phyloP scores from a whole-genome alignment of 2,329 filamentous ascomycete species.

The Leptographium procerum region DNA sequence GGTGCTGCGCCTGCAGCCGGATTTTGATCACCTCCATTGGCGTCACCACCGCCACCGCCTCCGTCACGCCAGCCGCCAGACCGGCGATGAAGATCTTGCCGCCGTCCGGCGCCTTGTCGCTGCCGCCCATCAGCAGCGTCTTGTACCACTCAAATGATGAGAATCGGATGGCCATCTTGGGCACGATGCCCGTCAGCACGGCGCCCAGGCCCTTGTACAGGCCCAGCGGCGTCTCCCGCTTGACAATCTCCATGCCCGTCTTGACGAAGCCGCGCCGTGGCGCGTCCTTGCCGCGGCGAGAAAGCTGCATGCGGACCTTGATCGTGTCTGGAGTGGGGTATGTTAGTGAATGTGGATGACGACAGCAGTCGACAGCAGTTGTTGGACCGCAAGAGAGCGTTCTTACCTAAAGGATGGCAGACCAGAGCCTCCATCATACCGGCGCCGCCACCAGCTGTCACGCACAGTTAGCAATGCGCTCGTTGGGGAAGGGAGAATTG shows the following conservation, averaged over 20 bases:
- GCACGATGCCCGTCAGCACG: constrained; percentile 89
- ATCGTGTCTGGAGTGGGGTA: constrained; percentile 59
- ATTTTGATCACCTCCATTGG: constrained; percentile 99
- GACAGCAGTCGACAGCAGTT: no score
- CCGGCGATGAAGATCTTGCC: constrained; percentile 66
- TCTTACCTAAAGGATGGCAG: constrained; percentile 81
- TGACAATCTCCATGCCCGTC: constrained; percentile 78
- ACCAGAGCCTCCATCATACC: constrained; percentile 98
- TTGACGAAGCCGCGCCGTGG: constrained; percentile 78
- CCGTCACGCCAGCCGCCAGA: constrained; percentile 84
- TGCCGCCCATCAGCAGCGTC: constrained; percentile 61
- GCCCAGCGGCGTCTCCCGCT: constrained; percentile 80
- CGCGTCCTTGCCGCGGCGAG: constrained; percentile 70
- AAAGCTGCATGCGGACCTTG: constrained; percentile 99
- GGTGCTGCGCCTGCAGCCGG: constrained; percentile 91
- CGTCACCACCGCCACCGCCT: constrained; percentile 91
- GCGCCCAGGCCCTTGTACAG: constrained; percentile 98
- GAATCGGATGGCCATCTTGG: constrained; percentile 99
- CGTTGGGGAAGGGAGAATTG: neutral
- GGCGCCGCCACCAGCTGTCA: constrained; percentile 78
- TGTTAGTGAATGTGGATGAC: constrained; percentile 2
- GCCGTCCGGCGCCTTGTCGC: constrained; percentile 43
- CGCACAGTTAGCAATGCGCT: neutral
- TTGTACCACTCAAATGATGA: constrained; percentile 97
- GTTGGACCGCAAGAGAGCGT: no score